phyloP scores from a whole-genome alignment of 768 basidiomycete species.

The Leccinum barrowsii region DNA sequence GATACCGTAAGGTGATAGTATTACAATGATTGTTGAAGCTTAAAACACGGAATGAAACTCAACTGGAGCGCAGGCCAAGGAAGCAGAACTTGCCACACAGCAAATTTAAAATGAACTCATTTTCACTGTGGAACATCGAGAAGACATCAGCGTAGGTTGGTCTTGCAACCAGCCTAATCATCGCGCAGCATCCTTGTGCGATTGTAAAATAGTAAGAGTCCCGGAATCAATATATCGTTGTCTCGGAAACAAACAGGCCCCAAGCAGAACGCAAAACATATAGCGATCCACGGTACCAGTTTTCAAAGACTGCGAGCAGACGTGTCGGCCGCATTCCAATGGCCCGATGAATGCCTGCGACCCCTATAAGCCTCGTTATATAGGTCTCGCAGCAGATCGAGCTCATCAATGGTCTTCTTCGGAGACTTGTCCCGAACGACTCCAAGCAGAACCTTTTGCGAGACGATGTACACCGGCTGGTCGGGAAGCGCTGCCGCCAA shows the following conservation, averaged over 20 bases:
- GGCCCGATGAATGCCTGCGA: constrained; percentile 6
- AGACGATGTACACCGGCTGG: constrained; percentile 29
- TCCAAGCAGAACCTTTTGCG: constrained; percentile 19
- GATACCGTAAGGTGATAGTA: background rate
- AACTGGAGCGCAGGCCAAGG: too few relatives aligned
- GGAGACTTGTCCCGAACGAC: constrained; percentile 25
- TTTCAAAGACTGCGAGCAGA: constrained; percentile 15
- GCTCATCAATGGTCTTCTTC: constrained; percentile 24
- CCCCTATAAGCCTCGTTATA: constrained; percentile 14
- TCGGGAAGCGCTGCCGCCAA: constrained; percentile 24
- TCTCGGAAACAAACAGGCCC: background rate
- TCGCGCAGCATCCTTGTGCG: too few relatives aligned
- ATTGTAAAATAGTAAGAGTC: background rate
- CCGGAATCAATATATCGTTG: background rate
- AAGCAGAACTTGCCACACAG: too few relatives aligned
- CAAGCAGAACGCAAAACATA: background rate
- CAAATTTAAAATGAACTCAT: too few relatives aligned
- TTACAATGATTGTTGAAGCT: too few relatives aligned
- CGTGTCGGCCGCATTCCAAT: background rate
- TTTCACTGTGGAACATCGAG: too few relatives aligned
- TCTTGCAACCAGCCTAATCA: too few relatives aligned
- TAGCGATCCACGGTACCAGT: background rate
- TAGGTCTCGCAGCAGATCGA: constrained; percentile 26
- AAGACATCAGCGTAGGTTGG: too few relatives aligned
- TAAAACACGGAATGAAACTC: too few relatives aligned